Base-by-base conservation (phyloP, 805 yeast genomes). In the Kockiozyma suomiensis region DNA sequence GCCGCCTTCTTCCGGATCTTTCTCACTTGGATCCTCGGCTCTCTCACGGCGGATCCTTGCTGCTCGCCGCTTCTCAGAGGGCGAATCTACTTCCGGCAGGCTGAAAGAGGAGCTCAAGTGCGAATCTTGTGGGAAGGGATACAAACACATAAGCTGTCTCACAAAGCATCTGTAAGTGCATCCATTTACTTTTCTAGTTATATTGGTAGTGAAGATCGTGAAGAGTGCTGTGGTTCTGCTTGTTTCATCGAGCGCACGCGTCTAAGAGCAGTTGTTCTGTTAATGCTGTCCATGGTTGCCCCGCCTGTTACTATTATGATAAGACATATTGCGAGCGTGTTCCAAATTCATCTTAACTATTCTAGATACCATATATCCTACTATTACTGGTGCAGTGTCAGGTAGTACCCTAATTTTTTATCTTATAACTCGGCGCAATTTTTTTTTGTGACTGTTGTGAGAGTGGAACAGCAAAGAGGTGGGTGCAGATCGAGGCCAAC, bases 121-220 rank as follows among this genome's bases (percentile, higher is more conserved):
- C 76, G 96, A 90, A 73, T 90, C 94, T 3, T 90, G 97, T 69
- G 96, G 96, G 2, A 90, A 90, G 73, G 96, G 94, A 23, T 90
- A 90, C 72, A 90, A 89, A 72, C 97, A 90, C 75, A 87, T 90
- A 19, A 33, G 50, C 35, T 62, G 64, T 47, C 54, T 62, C 52
- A 62, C 66, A 23, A 62, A 62, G 61, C 66, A 62, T 47, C 47
- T 53, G 66, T 62, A 52, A 59, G 66, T 62, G 5, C 52, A 8
- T 46, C 17, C 23, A 23, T 50, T 59, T 30, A 8, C 19, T 17
- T 48, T 32, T 38, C 19, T 48, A 28, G 51, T 33, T 48, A 12
- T 12, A 6, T 19, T n/a, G 32, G 8, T 45, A 55, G 50, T 30
- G 7, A 33, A 30, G 43, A 43, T 40, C n/a, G 33, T 17, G 53